Conservation (phyloP, 441 rosid genomes). For the Croton setiger region DNA sequence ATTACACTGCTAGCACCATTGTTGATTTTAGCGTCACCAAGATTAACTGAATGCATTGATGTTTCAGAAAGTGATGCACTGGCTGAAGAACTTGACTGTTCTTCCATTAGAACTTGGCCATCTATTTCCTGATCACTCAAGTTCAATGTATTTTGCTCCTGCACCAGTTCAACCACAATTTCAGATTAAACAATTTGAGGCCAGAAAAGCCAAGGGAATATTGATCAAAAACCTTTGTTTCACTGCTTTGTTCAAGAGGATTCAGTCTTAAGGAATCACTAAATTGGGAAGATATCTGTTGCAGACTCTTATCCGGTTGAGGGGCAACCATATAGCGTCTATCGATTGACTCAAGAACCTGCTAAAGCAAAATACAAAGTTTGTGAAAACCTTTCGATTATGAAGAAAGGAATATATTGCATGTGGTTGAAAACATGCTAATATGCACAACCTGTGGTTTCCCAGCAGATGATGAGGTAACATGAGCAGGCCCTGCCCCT, state of each 20-base stretch:
- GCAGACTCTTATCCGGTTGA: slow-evolving; percentile 47
- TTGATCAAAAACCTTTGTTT: slow-evolving; percentile 39
- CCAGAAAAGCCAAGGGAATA: slow-evolving; percentile 12
- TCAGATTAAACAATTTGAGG: slow-evolving; percentile 5
- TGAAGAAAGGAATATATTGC: neutral
- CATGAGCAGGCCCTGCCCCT: slow-evolving; percentile 45
- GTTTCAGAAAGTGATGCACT: slow-evolving; percentile 36
- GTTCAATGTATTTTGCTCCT: slow-evolving; percentile 44
- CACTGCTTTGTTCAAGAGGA: slow-evolving; percentile 34
- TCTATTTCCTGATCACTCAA: slow-evolving; percentile 37
- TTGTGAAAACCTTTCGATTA: neutral
- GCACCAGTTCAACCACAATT: slow-evolving; percentile 23
- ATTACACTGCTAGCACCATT: slow-evolving; percentile 32
- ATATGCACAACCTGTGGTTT: slow-evolving; percentile 53
- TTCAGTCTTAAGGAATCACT: slow-evolving; percentile 43
- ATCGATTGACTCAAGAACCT: slow-evolving; percentile 57
- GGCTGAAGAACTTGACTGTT: slow-evolving; percentile 39
- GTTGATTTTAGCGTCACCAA: slow-evolving; percentile 27
- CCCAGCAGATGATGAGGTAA: slow-evolving; percentile 41
- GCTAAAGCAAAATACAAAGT: slow-evolving; percentile 18
- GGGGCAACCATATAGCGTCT: slow-evolving; percentile 42
- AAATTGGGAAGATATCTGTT: slow-evolving; percentile 62
- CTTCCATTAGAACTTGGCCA: slow-evolving; percentile 34
- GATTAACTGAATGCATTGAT: slow-evolving; percentile 33
- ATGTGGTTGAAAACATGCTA: slow-evolving; percentile 13